These are phyloP conservation scores for Starmerella khaoyaiensis DNA, from an alignment of 805 yeast species.

Conservation along the genomic window DNA sequence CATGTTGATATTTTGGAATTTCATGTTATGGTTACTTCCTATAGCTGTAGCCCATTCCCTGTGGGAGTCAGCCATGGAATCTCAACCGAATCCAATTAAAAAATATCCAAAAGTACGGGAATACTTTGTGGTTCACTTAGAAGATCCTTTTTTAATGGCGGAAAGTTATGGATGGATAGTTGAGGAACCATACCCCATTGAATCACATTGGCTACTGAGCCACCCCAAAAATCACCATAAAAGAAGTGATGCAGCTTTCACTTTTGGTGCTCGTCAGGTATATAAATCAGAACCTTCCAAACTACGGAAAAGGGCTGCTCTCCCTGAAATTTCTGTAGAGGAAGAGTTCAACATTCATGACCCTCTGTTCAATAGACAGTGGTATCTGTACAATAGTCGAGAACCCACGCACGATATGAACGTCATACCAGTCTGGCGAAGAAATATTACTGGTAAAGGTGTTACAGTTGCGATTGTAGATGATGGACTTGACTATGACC, in stretches of 20 bases:
- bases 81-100: conserved; percentile 18
- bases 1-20: conserved; percentile 2
- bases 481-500: conserved; percentile 82
- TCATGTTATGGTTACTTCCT: too few species aligned
- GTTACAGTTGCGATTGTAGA: conserved; percentile 81
- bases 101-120: conserved; percentile 14
- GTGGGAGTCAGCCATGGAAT: conserved; percentile 18
- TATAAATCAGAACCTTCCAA: conserved; percentile 5
- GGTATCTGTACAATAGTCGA: conserved; percentile 76
- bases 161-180: conserved; percentile 11
- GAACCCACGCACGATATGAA: conserved; percentile 78
- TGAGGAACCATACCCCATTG: conserved; percentile 23
- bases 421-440: conserved; percentile 72
- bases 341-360: conserved; percentile 54
- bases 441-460: conserved; percentile 68
- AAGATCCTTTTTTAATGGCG: conserved; percentile 12
- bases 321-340: conserved; percentile 6
- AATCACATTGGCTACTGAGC: conserved; percentile 22
- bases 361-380: conserved; percentile 72
- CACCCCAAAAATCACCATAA: conserved; percentile 5
- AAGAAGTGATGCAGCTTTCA: conserved; percentile 1
- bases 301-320: conserved; percentile 14
- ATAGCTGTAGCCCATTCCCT: conserved; percentile 2
- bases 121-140: conserved; percentile 19
- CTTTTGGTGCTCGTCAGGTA: conserved; percentile 5